These are phyloP conservation scores for Diutina pseudorugosa DNA, from an alignment of 1,139 yeast species.

Conservation along the genomic window DNA sequence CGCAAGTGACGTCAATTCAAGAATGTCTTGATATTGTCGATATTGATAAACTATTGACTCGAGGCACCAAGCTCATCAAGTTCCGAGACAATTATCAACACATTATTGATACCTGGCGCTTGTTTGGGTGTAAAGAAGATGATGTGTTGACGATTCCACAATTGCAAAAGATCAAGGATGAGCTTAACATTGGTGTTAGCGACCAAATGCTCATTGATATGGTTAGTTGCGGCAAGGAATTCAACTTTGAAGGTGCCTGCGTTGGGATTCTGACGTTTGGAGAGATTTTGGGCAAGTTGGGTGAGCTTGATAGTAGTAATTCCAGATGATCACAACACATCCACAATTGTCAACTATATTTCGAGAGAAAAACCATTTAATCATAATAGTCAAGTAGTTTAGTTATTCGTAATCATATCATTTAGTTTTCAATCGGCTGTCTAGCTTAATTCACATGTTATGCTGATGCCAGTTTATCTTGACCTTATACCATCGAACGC, in stretches of 20 bases:
- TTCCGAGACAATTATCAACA: not conserved
- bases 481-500: not conserved
- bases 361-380: too few relatives aligned
- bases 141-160: not conserved
- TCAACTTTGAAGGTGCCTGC: not conserved
- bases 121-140: not conserved
- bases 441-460: too few relatives aligned
- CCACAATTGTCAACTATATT: too few relatives aligned
- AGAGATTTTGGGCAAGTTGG: not conserved
- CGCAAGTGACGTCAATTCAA: not conserved
- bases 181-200: not conserved
- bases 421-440: too few relatives aligned
- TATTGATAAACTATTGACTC: not conserved
- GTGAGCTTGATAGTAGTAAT: not conserved
- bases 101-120: not conserved
- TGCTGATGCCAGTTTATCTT: too few relatives aligned
- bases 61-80: not conserved
- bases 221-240: not conserved
- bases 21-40: conserved; percentile 2
- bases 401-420: too few relatives aligned
- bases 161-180: not conserved
- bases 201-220: not conserved
- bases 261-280: not conserved
- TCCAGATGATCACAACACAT: too few relatives aligned
- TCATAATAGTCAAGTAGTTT: too few relatives aligned